Conservation (phyloP, 352 stramenopile genomes). For the Globisporangium cystogenes region DNA sequence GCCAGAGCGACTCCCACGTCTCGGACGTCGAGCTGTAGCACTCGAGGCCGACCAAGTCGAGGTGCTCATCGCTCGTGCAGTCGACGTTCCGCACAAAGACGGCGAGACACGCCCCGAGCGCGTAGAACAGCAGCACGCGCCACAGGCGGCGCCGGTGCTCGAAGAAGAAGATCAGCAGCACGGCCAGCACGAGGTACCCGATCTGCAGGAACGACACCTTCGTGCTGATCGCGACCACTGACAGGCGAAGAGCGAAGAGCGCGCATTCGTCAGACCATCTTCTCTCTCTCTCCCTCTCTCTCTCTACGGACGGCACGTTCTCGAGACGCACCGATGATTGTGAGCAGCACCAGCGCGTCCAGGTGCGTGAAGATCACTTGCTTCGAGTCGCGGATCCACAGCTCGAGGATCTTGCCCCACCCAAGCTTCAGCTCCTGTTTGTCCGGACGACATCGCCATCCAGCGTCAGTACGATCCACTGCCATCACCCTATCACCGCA, state of each 20-base stretch:
- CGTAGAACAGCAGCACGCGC: slow-evolving; percentile 71
- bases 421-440: slow-evolving; percentile 42
- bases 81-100: slow-evolving; percentile 77
- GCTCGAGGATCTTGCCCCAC: slow-evolving; percentile 40
- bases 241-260: background rate
- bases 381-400: slow-evolving; percentile 74
- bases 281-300: too few relatives aligned
- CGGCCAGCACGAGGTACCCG: slow-evolving; percentile 75
- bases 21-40: slow-evolving; percentile 55
- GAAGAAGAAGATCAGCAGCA: slow-evolving; percentile 79
- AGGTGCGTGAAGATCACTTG: slow-evolving; percentile 68
- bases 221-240: slow-evolving; percentile 78
- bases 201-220: slow-evolving; percentile 80
- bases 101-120: slow-evolving; percentile 63
- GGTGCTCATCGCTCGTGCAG: slow-evolving; percentile 30
- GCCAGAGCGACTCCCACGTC: slow-evolving; percentile 72
- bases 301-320: too few relatives aligned
- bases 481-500: background rate
- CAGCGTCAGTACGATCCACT: background rate
- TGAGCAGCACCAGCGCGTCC: slow-evolving; percentile 75
- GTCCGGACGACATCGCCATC: background rate
- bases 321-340: slow-evolving; percentile 54
- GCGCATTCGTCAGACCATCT: background rate
- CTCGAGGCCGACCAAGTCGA: slow-evolving; percentile 63
- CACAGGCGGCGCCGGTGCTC: slow-evolving; percentile 71